Percentiles rank a stretch among this genome's conserved stretches.
These are phyloP conservation scores for Alternaria sp. DNA, from an alignment of 2,329 filamentous ascomycete genomes.

Conservation along the genomic window DNA sequence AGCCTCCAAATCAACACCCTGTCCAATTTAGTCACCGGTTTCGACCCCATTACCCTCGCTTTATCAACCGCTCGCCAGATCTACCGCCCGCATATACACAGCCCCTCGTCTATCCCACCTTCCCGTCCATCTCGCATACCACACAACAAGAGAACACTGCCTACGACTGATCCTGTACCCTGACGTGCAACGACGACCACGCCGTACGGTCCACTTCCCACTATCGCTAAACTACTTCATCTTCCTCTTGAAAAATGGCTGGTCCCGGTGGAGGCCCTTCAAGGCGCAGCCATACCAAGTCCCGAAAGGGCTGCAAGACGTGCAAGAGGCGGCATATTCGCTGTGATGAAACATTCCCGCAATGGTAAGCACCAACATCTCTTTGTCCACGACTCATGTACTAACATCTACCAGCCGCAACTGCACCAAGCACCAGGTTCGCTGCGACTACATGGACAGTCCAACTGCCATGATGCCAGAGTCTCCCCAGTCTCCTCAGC, in stretches of 20 bases:
- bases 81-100: conserved; percentile 43
- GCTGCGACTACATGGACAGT: conserved; percentile 96
- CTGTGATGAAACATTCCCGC: conserved; percentile 96
- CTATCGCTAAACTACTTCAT: conserved; percentile 19
- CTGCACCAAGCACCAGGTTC: conserved; percentile 98
- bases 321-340: conserved; percentile 98
- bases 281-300: conserved; percentile 93
- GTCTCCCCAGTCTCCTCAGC: conserved; percentile 58
- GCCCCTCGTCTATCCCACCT: conserved; percentile 37
- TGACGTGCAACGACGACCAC: conserved; percentile 17
- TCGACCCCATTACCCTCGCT: conserved; percentile 41
- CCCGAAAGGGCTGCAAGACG: conserved; percentile 95
- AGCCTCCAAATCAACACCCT: conserved; percentile 35
- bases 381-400: neutral
- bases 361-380: conserved; percentile 72
- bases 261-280: conserved; percentile 94
- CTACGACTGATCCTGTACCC: conserved; percentile 17
- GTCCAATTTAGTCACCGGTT: conserved; percentile 41
- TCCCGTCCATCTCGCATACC: conserved; percentile 18
- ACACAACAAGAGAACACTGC: conserved; percentile 13
- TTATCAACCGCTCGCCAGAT: conserved; percentile 39
- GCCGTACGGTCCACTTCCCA: conserved; percentile 20
- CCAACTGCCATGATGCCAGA: conserved; percentile 68
- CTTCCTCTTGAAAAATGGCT: conserved; percentile 67
- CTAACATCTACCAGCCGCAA: conserved; percentile 72